Evolutionary conservation across 1,284 basidiomycete species (phyloP).

Genomic region (Cutaneotrichosporon daszewskae): DNA sequence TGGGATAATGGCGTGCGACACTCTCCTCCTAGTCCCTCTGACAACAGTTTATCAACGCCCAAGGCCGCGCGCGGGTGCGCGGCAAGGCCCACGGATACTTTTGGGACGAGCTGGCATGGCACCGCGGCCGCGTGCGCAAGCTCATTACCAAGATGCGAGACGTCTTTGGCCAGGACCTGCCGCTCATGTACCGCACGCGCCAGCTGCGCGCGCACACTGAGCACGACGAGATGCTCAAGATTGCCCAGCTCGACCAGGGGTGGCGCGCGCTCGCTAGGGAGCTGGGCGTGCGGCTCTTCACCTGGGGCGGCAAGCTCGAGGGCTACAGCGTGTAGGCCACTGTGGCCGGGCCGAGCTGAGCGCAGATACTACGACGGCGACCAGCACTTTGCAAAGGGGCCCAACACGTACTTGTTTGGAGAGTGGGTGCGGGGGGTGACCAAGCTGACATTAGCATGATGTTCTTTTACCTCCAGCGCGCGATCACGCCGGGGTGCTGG

Average conservation of each 20-base stretch:
- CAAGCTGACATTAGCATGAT: constrained; percentile 15
- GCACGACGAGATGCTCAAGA: constrained; percentile 15
- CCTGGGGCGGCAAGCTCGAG: constrained; percentile 13
- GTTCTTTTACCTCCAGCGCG: constrained; percentile 24
- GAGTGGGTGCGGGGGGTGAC: constrained; percentile 16
- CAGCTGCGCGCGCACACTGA: constrained; percentile 15
- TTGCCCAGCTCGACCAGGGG: constrained; percentile 26
- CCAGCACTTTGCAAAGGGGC: constrained; percentile 23
- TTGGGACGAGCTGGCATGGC: constrained; percentile 21
- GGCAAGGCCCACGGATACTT: constrained; percentile 13
- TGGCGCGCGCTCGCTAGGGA: constrained; percentile 15
- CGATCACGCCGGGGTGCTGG: constrained; percentile 20
- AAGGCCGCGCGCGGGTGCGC: no score
- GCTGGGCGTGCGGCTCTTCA: constrained; percentile 18
- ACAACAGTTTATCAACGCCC: constrained; percentile 1
- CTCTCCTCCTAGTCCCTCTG: no score
- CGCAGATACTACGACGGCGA: constrained; percentile 21
- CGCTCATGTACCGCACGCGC: constrained; percentile 23
- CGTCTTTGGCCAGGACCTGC: constrained; percentile 4
- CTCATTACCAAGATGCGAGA: constrained; percentile 11
- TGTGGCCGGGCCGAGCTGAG: not conserved
- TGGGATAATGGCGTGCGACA: constrained; percentile 24
- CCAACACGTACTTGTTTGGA: constrained; percentile 24
- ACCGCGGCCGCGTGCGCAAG: constrained; percentile 16
- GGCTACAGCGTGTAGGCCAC: constrained; percentile 6